Evolutionary conservation across 345 rosid species (phyloP).

Genomic region (Adansonia digitata): DNA sequence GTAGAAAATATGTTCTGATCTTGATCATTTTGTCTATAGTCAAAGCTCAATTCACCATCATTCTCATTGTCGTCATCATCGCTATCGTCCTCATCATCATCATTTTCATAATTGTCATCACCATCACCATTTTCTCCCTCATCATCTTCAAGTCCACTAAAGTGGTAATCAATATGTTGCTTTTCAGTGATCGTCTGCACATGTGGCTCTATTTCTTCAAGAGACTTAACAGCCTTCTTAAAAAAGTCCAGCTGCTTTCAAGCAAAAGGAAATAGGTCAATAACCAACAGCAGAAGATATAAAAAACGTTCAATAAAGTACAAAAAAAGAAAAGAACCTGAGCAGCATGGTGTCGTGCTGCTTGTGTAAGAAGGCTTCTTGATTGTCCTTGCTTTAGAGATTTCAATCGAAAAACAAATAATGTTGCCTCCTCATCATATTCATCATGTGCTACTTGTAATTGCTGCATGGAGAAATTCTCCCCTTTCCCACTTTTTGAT

Average conservation of each 20-base stretch:
- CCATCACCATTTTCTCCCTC: constrained; percentile 45
- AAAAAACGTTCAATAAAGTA: neutral
- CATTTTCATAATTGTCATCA: constrained; percentile 37
- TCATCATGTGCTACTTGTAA: constrained; percentile 72
- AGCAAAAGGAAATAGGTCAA: constrained; percentile 17
- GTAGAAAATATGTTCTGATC: constrained; percentile 42
- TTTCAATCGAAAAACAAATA: constrained; percentile 80
- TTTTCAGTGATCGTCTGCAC: constrained; percentile 57
- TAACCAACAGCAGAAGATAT: neutral
- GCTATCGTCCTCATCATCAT: constrained; percentile 37
- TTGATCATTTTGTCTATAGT: constrained; percentile 46
- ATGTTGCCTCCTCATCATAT: constrained; percentile 79
- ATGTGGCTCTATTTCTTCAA: constrained; percentile 79
- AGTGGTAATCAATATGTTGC: constrained; percentile 88
- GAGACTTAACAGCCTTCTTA: constrained; percentile 73
- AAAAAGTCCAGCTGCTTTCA: constrained; percentile 70
- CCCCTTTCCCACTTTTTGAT: constrained; percentile 68
- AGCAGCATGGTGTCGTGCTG: constrained; percentile 96
- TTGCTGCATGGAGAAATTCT: constrained; percentile 55
- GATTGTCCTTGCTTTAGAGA: constrained; percentile 94
- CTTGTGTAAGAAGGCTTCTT: constrained; percentile 94
- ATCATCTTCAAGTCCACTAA: constrained; percentile 78
- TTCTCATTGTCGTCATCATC: constrained; percentile 42
- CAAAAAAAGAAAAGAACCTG: constrained; percentile 56
- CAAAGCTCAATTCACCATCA: constrained; percentile 88